phyloP scores from a whole-genome alignment of 768 basidiomycete species.

The Amanita inopinata region DNA sequence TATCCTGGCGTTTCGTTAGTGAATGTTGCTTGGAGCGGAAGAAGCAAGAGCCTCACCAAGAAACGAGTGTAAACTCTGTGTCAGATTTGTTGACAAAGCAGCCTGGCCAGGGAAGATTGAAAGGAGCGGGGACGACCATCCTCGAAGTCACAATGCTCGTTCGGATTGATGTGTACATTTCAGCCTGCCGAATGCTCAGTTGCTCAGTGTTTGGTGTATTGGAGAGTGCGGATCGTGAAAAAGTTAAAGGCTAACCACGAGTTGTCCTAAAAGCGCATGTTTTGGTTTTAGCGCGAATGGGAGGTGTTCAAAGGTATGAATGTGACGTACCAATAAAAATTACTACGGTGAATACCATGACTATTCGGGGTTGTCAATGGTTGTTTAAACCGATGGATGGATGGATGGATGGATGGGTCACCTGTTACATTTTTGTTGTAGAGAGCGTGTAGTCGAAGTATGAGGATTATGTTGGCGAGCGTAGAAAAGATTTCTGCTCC shows the following conservation, averaged over 20 bases:
- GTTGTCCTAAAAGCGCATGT: neutral
- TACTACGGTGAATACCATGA: neutral
- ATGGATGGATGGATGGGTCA: neutral
- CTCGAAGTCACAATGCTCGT: neutral
- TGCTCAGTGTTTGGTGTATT: no score
- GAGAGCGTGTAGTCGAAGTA: slow-evolving; percentile 1
- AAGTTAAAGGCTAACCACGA: neutral
- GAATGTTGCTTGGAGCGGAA: neutral
- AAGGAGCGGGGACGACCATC: neutral
- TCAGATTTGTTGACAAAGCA: neutral
- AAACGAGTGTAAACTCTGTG: neutral
- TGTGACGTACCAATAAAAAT: neutral
- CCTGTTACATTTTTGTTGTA: slow-evolving; percentile 2
- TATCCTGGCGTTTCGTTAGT: neutral
- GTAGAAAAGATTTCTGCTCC: neutral
- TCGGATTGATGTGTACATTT: slow-evolving; percentile 1
- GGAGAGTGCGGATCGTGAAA: neutral
- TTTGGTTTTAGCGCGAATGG: neutral
- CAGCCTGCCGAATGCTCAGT: no score
- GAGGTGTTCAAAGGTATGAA: neutral
- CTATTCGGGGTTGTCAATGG: neutral
- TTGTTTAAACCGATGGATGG: neutral
- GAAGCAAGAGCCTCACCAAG: neutral
- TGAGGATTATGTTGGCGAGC: neutral
- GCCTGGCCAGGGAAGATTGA: slow-evolving; percentile 3